Percentiles rank a stretch among this genome's conserved stretches.
Conservation (phyloP, 2,329 filamentous ascomycete genomes). For the Diplodia seriata region DNA sequence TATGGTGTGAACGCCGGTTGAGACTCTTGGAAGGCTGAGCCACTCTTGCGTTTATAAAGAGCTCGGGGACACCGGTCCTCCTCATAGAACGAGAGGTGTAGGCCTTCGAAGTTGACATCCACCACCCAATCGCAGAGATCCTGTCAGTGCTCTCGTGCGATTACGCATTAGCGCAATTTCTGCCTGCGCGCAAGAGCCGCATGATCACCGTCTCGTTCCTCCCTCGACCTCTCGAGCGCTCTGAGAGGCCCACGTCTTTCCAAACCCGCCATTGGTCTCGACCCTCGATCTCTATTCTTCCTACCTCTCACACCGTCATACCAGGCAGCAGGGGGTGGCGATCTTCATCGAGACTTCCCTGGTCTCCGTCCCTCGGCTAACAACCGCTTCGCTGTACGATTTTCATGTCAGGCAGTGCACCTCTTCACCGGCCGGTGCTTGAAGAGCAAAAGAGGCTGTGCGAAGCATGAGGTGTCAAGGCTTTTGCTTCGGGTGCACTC, state of each 20-base stretch:
- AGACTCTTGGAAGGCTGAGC: not conserved
- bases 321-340: conserved; percentile 14
- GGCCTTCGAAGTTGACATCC: not conserved
- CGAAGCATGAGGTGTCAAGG: conserved; percentile 2
- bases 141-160: not conserved
- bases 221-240: not conserved
- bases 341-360: not conserved
- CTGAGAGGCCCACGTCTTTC: not conserved
- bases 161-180: conserved; percentile 21
- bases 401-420: not conserved
- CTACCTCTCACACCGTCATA: not conserved
- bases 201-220: not conserved
- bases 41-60: conserved; percentile 2
- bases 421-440: not conserved
- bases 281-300: not conserved
- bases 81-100: not conserved
- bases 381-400: not conserved
- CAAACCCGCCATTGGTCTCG: not conserved
- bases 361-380: not conserved
- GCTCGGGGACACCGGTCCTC: not conserved
- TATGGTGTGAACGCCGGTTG: not conserved
- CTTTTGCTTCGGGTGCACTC: not conserved
- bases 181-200: conserved; percentile 18
- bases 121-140: conserved; percentile 3
- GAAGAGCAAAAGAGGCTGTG: not conserved